Evolutionary conservation across 495 filamentous ascomycete species (phyloP).

Genomic region (Trichodelitschia bisporula): DNA sequence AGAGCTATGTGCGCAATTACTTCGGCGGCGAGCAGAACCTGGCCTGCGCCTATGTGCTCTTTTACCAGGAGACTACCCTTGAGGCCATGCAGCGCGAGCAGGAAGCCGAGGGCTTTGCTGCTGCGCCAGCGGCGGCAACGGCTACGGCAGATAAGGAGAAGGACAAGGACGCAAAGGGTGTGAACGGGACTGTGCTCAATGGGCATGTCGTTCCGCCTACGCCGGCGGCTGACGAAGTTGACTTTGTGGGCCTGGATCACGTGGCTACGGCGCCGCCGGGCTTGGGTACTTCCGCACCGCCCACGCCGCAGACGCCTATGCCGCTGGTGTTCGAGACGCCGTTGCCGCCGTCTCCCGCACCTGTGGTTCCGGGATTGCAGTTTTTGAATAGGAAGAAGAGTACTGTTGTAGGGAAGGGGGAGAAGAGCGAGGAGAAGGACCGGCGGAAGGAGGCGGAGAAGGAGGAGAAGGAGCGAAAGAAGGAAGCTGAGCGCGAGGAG

Average conservation of each 20-base stretch:
- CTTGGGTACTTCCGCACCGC: too few species aligned
- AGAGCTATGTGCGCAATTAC: slow-evolving; percentile 90
- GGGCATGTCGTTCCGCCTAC: too few species aligned
- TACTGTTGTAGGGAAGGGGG: slow-evolving; percentile 14
- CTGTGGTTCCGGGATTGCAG: too few species aligned
- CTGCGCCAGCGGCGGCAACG: slow-evolving; percentile 30
- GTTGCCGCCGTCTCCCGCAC: too few species aligned
- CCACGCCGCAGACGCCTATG: too few species aligned
- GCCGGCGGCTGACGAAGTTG: too few species aligned
- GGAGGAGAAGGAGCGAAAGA: slow-evolving; percentile 39
- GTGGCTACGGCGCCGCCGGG: too few species aligned
- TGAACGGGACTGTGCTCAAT: slow-evolving; percentile 6
- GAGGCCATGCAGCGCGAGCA: slow-evolving; percentile 73
- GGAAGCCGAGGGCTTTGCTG: slow-evolving; percentile 47
- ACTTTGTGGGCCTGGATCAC: too few species aligned
- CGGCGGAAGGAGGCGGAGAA: slow-evolving; percentile 26
- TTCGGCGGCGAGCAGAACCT: slow-evolving; percentile 80
- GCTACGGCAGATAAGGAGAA: too few species aligned
- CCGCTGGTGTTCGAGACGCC: too few species aligned
- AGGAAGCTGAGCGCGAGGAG: too few species aligned
- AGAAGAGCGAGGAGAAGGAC: slow-evolving; percentile 21
- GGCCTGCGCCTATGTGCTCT: slow-evolving; percentile 89
- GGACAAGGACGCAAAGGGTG: slow-evolving; percentile 19
- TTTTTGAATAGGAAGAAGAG: slow-evolving; percentile 5
- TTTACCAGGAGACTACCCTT: slow-evolving; percentile 89